Evolutionary conservation across 495 filamentous ascomycete species (phyloP), one percentile per base, ranked within the genome.

Genomic region (Daldinia decipiens): DNA sequence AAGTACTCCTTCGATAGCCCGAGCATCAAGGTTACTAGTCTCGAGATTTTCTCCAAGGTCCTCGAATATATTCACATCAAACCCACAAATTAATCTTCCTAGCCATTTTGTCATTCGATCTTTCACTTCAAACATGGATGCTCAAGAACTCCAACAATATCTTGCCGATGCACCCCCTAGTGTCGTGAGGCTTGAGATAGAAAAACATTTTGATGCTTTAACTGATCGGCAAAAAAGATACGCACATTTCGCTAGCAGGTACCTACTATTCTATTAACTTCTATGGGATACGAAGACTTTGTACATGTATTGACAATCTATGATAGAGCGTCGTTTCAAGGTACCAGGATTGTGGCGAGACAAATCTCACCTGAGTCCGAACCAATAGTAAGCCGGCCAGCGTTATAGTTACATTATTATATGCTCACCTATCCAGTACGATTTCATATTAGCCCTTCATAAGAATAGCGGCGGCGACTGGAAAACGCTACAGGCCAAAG

Each of bases 291-390:
- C 21, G 21, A 21, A 34, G 61, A 47, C 27, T 5, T 56, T 17
- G 29, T 36, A 21, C n/a, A n/a, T n/a, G n/a, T 40, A 63, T 58
- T 73, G 45, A 73, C 52, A 62, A 31, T 15, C 17, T 26, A 36
- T 9, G 8, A 53, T 67, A 95, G 93, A 75, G 94, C 94, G 52
- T 90, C 91, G 5, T 93, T 95, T 63, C 87, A 91, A 45, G 95
- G 95, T 26, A 93, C 88, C 59, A 88, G 95, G 56, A 88, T 98
- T 58, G 92, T 93, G 19, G 82, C 97, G 19, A 92, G 94, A 58
- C 95, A 99, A 74, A 86, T 93, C 65, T 97, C 93, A 0, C 91
- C 93, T 15, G 95, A 98, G 81, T 93, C 92, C 9, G 94, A 97
- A 79, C 79, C 83, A 58, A 97, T 99, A 75, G 75, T 77, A 58